These are phyloP conservation scores for Sarcodon sp. DNA, from an alignment of 768 basidiomycete species.

Conservation along the genomic window DNA sequence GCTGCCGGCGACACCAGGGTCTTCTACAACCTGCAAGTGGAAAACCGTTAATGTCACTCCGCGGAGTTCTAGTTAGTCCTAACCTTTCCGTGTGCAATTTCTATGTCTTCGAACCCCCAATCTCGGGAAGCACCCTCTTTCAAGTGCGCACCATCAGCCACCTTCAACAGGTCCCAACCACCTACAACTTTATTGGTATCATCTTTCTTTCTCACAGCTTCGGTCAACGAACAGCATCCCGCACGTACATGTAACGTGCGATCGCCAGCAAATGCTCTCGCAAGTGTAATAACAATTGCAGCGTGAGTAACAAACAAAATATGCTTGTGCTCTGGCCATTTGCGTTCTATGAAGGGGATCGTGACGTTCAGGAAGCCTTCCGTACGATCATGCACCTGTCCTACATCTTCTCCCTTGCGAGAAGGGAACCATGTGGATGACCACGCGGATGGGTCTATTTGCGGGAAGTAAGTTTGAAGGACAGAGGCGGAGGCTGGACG, in stretches of 20 bases:
- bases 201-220: slow-evolving; percentile 26
- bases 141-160: slow-evolving; percentile 49
- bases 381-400: slow-evolving; percentile 47
- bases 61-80: slow-evolving; percentile 6
- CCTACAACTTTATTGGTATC: slow-evolving; percentile 18
- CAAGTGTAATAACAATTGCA: slow-evolving; percentile 59
- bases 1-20: neutral
- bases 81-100: slow-evolving; percentile 49
- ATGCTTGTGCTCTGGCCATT: slow-evolving; percentile 29
- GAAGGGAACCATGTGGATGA: slow-evolving; percentile 53
- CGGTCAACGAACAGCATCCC: slow-evolving; percentile 68
- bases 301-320: slow-evolving; percentile 65
- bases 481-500: slow-evolving; percentile 46
- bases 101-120: slow-evolving; percentile 75
- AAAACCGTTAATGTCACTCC: neutral
- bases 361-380: slow-evolving; percentile 39
- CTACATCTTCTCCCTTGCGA: slow-evolving; percentile 60
- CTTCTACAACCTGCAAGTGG: neutral
- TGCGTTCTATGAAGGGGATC: slow-evolving; percentile 33
- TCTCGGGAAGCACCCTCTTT: slow-evolving; percentile 47
- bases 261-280: slow-evolving; percentile 42
- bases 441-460: slow-evolving; percentile 51
- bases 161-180: slow-evolving; percentile 29
- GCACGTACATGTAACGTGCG: slow-evolving; percentile 40
- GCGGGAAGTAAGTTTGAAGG: slow-evolving; percentile 41